Evolutionary conservation across 2,329 filamentous ascomycete species (phyloP), one percentile per base, ranked within the genome.

Genomic region (Neobulgaria alba): DNA sequence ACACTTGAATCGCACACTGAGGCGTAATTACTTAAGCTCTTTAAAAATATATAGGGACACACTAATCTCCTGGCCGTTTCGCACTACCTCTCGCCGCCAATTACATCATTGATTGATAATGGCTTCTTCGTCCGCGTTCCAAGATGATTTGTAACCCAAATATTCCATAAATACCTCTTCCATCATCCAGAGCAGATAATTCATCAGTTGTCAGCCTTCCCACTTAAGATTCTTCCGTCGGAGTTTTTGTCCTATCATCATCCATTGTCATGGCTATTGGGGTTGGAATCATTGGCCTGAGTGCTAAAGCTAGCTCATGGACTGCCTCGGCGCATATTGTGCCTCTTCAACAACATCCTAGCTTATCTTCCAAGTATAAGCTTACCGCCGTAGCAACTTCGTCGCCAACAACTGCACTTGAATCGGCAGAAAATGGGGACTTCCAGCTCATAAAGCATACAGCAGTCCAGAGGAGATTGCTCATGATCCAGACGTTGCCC

Each of bases 381-480:
- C 62, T 73, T 41, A 61, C 63, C 4, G 70, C 68, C 3, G 55
- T 73, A 2, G 62, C 64, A 48, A 73, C 73, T 55, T 68, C 66
- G n/a, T 64, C 59, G 10, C 51, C 61, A 35, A 58, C 60, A 3
- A 64, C 65, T 2, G 67, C 68, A 1, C 49, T 60, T 31, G 58
- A 53, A 14, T 63, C 69, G 3, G 65, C 71, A 31, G 47, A 60
- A 38, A 46, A 9, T 65, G 66, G 47, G 52, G 57, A 2, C 58
- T 73, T 9, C 23, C 23, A 12, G 7, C 23, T 12, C 7, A 26
- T 12, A 26, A 26, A 26, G 23, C 23, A 12, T 26, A 26, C 23
- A 26, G 23, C 12, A 26, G 12, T 12, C 7, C 23, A 7, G 23
- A 7, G 7, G 23, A 26, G 7, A 26, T 26, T 26, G 23, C 23